Percentiles rank a stretch among this genome's conserved stretches.
These are phyloP conservation scores for Silybum marianum DNA, from an alignment of 129 eudicot genomes.

Conservation along the genomic window DNA sequence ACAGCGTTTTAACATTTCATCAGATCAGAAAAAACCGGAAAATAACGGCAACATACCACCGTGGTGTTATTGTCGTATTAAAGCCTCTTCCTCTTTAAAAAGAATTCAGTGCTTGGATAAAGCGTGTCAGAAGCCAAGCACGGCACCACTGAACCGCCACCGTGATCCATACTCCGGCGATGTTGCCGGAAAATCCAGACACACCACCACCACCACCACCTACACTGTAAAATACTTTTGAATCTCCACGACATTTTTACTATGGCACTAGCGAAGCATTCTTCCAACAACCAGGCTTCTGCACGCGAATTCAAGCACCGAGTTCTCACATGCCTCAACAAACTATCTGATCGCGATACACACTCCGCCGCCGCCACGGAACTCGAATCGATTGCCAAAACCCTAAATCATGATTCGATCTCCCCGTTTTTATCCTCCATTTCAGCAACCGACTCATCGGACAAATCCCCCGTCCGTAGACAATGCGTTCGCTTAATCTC, in stretches of 20 bases:
- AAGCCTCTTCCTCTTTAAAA: constrained; percentile 30
- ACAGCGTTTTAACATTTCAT: background rate
- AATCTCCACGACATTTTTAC: background rate
- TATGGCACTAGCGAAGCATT: constrained; percentile 49
- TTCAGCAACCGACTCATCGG: constrained; percentile 72
- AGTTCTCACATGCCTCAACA: constrained; percentile 74
- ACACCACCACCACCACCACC: constrained; percentile 47
- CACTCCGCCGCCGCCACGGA: constrained; percentile 76
- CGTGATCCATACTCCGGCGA: constrained; percentile 29
- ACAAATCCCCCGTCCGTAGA: constrained; percentile 65
- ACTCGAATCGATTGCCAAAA: constrained; percentile 70
- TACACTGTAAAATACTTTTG: background rate
- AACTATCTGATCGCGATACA: constrained; percentile 88
- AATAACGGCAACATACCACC: constrained; percentile 34
- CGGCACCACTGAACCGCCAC: constrained; percentile 27
- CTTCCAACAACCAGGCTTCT: constrained; percentile 43
- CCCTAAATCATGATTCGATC: constrained; percentile 46
- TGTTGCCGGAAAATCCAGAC: constrained; percentile 57
- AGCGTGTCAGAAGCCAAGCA: constrained; percentile 30
- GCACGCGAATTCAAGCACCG: constrained; percentile 77
- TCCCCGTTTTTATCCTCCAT: constrained; percentile 70
- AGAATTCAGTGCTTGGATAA: constrained; percentile 22
- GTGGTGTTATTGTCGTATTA: constrained; percentile 26
- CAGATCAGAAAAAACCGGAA: constrained; percentile 6
- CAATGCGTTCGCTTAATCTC: constrained; percentile 71